Conservation (phyloP, 148 eudicot species). For the Amaranthus cruentus region DNA sequence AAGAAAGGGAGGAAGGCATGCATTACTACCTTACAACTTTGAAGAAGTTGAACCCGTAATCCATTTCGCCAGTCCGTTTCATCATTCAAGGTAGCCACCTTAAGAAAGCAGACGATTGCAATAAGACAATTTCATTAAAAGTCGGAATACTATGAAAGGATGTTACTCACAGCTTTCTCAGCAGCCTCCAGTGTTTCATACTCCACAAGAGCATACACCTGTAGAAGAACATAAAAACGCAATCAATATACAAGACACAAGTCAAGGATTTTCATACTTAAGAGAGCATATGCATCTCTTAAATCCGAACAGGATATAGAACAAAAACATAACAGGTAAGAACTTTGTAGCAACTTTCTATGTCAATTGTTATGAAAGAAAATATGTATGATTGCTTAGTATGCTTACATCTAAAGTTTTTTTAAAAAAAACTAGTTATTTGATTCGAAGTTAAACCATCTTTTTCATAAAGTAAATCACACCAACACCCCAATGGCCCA, state of each 20-base stretch:
- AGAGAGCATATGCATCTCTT: background rate
- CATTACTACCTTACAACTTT: constrained; percentile 44
- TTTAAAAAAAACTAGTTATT: too few relatives aligned
- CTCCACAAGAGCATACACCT: constrained; percentile 84
- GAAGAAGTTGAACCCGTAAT: constrained; percentile 80
- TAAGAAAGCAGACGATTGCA: constrained; percentile 9
- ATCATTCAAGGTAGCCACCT: constrained; percentile 74
- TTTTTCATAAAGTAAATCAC: too few relatives aligned
- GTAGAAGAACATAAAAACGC: constrained; percentile 13
- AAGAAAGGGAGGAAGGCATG: background rate
- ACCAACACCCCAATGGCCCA: too few relatives aligned
- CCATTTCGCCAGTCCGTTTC: constrained; percentile 94
- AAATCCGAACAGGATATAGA: background rate
- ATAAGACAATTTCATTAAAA: background rate
- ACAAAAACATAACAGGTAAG: background rate
- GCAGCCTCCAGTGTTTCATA: constrained; percentile 86
- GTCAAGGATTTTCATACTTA: background rate
- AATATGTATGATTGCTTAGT: too few relatives aligned
- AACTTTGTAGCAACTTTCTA: too few relatives aligned
- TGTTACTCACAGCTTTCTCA: constrained; percentile 83
- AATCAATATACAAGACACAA: too few relatives aligned
- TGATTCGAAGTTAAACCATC: too few relatives aligned
- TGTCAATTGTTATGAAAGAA: too few relatives aligned
- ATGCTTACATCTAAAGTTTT: too few relatives aligned
- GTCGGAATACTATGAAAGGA: background rate